Evolutionary conservation across 768 basidiomycete species (phyloP).

Genomic region (Nevesoporus exiguus): DNA sequence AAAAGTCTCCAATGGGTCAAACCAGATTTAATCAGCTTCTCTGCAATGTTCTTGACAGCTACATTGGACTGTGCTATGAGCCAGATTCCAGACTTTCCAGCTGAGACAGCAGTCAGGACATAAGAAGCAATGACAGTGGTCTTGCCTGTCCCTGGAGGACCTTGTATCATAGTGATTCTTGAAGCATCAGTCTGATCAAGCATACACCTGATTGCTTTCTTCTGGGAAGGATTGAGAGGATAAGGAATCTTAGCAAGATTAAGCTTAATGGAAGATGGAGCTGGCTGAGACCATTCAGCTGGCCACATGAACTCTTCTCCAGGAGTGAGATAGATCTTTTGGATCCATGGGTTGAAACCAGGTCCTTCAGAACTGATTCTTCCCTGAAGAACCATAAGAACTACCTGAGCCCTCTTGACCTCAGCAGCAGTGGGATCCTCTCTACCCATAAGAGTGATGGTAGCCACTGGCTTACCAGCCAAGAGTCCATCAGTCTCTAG

Average conservation of each 20-base stretch:
- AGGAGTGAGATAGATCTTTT: conserved; percentile 32
- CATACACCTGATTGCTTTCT: conserved; percentile 36
- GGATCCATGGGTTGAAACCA: conserved; percentile 37
- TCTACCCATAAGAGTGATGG: conserved; percentile 50
- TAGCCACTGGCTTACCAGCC: conserved; percentile 29
- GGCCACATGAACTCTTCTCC: conserved; percentile 37
- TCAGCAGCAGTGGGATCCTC: conserved; percentile 61
- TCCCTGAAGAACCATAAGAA: conserved; percentile 38
- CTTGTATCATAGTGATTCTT: conserved; percentile 39
- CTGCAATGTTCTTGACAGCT: conserved; percentile 87
- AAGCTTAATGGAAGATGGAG: conserved; percentile 17
- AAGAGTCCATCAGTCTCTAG: conserved; percentile 25
- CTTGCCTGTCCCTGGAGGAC: conserved; percentile 70
- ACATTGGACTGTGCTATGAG: conserved; percentile 84
- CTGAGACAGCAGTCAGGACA: conserved; percentile 45
- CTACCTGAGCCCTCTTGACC: conserved; percentile 30
- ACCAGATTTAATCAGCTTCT: conserved; percentile 58
- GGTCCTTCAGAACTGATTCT: conserved; percentile 19
- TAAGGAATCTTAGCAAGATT: conserved; percentile 15
- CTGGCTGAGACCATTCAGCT: conserved; percentile 26
- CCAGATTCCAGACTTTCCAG: conserved; percentile 57
- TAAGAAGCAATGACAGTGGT: conserved; percentile 68
- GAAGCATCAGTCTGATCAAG: conserved; percentile 32
- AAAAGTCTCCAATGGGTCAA: conserved; percentile 61
- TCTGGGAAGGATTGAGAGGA: conserved; percentile 41